phyloP scores from a whole-genome alignment of 805 yeast species.

The Huiozyma naganishii region DNA sequence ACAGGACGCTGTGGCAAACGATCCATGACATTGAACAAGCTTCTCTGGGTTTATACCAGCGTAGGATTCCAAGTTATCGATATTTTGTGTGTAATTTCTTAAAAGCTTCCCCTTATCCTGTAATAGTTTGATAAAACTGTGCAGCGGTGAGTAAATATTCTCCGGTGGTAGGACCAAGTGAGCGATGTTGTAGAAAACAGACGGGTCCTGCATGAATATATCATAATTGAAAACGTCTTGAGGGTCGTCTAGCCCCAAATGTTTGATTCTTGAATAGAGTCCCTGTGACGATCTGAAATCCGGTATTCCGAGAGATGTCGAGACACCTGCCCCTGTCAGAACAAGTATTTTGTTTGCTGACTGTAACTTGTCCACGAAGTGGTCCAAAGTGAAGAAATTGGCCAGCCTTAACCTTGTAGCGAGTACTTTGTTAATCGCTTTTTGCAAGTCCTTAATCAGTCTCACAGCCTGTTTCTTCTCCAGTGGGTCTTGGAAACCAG shows the following conservation, averaged over 20 bases:
- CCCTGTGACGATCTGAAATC: constrained; percentile 89
- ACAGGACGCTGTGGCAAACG: constrained; percentile 82
- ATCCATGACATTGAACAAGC: constrained; percentile 84
- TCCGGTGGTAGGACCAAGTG: constrained; percentile 74
- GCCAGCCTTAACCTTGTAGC: constrained; percentile 45
- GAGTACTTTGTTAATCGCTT: constrained; percentile 54
- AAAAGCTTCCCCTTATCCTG: constrained; percentile 69
- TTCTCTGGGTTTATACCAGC: constrained; percentile 63
- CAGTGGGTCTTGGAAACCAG: constrained; percentile 25
- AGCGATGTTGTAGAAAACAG: constrained; percentile 77
- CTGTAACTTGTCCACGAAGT: constrained; percentile 43
- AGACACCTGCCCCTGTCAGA: constrained; percentile 87
- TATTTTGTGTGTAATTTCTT: constrained; percentile 84
- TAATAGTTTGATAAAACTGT: constrained; percentile 61
- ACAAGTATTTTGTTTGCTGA: constrained; percentile 55
- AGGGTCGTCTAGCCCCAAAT: constrained; percentile 70
- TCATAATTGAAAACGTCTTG: constrained; percentile 78
- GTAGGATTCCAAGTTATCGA: constrained; percentile 74
- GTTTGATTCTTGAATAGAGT: constrained; percentile 56
- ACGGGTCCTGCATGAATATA: constrained; percentile 65
- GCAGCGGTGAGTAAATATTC: constrained; percentile 59
- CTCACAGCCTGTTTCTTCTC: constrained; percentile 37
- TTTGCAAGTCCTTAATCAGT: constrained; percentile 43
- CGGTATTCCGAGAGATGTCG: constrained; percentile 83
- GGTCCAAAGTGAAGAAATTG: constrained; percentile 45